These are phyloP conservation scores for Blastobotrys persicus DNA, from an alignment of 1,139 yeast species.

Conservation along the genomic window DNA sequence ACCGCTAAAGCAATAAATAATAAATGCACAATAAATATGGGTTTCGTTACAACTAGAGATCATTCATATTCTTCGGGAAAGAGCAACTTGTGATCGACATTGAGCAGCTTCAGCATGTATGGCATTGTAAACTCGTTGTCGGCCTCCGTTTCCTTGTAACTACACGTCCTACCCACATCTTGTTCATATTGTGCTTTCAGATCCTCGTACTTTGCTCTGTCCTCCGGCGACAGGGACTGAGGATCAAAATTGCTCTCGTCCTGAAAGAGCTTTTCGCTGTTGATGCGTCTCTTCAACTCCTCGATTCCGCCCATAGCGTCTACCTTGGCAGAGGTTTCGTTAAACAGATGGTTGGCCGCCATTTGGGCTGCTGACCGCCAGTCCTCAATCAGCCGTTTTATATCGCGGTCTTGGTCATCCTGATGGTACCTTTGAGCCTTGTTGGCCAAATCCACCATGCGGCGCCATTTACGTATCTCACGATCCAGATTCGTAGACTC, in stretches of 20 bases:
- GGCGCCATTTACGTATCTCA: conserved; percentile 31
- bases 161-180: conserved; percentile 29
- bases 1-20: not conserved
- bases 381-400: conserved; percentile 37
- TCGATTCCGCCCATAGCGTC: conserved; percentile 47
- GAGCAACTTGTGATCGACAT: conserved; percentile 42
- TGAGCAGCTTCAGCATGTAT: conserved; percentile 43
- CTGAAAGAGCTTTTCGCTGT: conserved; percentile 20
- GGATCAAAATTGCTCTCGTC: conserved; percentile 35
- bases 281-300: conserved; percentile 39
- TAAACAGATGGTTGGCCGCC: conserved; percentile 45
- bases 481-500: conserved; percentile 30
- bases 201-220: conserved; percentile 27
- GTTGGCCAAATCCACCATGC: conserved; percentile 36
- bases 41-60: not conserved
- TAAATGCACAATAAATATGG: not conserved
- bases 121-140: conserved; percentile 42
- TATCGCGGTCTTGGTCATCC: conserved; percentile 29
- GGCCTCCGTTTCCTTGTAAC: conserved; percentile 29
- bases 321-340: conserved; percentile 43
- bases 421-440: conserved; percentile 39
- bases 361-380: conserved; percentile 47
- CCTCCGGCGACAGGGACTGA: conserved; percentile 35
- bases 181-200: conserved; percentile 30
- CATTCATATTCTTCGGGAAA: conserved; percentile 31